Base-by-base conservation (phyloP, 1,284 basidiomycete species). In the Exobasidium cylindrosporum region DNA sequence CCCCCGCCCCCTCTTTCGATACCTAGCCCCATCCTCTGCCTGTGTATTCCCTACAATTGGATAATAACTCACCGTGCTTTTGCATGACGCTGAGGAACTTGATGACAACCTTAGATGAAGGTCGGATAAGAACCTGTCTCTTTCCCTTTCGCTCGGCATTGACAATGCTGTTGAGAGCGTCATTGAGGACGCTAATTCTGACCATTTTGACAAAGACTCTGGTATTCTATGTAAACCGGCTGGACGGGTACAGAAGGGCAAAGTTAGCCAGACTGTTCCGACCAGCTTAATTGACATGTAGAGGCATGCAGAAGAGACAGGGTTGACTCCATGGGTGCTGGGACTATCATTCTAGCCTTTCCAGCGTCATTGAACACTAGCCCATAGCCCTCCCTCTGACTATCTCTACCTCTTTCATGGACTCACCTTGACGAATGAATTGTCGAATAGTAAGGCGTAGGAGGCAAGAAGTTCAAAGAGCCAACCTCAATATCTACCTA, bases 11-110 rank as follows among this genome's bases (percentile, higher is more conserved):
- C 26, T 44, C 5, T 3, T 24, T 28, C 30, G 54, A 21, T 24
- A 55, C 29, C 54, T 21, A 6, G 26, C 4, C 54, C n/a, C 29
- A 14, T 21, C 54, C 54, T n/a, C n/a, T n/a, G n/a, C n/a, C n/a
- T n/a, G n/a, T n/a, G n/a, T n/a, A 35, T 40, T 44, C n/a, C 29
- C 17, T 13, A 14, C 29, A 3, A 3, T 35, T 44, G 54, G 4
- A 55, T 3, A 55, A 21, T 57, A n/a, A 78, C 77, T 66, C 69
- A 79, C 77, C 77, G 66, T 79, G 77, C 69, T 77, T 78, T 67
- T 79, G 77, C 77, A 79, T 79, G 58, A 77, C 75, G 29, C 71
- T 72, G 31, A 79, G 71, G 75, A 79, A 79, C 75, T 78, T 79
- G 70, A 79, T 66, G 67, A 78, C 70, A 67, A 79, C 77, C 77